Percentiles rank a stretch among this genome's conserved stretches.
These are phyloP conservation scores for Penicillium sp. DNA, from an alignment of 2,329 filamentous ascomycete species.

Conservation along the genomic window DNA sequence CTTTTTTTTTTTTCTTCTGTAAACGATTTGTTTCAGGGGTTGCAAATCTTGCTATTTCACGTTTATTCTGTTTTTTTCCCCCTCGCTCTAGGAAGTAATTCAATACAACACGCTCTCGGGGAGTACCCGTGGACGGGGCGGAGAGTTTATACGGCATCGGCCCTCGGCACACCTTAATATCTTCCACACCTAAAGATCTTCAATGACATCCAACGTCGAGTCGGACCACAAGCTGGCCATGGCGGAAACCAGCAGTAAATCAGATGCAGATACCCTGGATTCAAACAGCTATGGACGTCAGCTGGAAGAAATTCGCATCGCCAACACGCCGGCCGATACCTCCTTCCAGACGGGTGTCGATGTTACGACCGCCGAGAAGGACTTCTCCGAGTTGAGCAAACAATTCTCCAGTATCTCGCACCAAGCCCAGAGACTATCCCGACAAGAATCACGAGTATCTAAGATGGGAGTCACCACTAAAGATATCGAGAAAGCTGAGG, in stretches of 20 bases:
- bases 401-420: slow-evolving; percentile 42
- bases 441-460: slow-evolving; percentile 32
- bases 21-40: not conserved
- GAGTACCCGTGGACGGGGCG: not conserved
- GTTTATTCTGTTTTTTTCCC: not conserved
- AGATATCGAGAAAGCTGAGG: slow-evolving; percentile 61
- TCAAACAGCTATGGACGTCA: slow-evolving; percentile 30
- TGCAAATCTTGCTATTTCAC: not conserved
- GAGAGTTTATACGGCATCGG: not conserved
- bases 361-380: slow-evolving; percentile 48
- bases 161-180: not conserved
- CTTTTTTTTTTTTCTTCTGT: not conserved
- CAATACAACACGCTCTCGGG: not conserved
- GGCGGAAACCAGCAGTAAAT: slow-evolving; percentile 22
- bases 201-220: not conserved
- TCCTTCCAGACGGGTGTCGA: slow-evolving; percentile 42
- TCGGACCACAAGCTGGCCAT: slow-evolving; percentile 24
- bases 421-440: slow-evolving; percentile 38
- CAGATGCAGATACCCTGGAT: slow-evolving; percentile 30
- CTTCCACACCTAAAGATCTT: not conserved
- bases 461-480: slow-evolving; percentile 24
- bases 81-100: not conserved
- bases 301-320: slow-evolving; percentile 32
- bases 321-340: slow-evolving; percentile 35
- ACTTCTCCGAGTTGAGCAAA: slow-evolving; percentile 43